These are phyloP conservation scores for Protomyces pachydermus DNA, from an alignment of 1,139 yeast species.

Conservation along the genomic window DNA sequence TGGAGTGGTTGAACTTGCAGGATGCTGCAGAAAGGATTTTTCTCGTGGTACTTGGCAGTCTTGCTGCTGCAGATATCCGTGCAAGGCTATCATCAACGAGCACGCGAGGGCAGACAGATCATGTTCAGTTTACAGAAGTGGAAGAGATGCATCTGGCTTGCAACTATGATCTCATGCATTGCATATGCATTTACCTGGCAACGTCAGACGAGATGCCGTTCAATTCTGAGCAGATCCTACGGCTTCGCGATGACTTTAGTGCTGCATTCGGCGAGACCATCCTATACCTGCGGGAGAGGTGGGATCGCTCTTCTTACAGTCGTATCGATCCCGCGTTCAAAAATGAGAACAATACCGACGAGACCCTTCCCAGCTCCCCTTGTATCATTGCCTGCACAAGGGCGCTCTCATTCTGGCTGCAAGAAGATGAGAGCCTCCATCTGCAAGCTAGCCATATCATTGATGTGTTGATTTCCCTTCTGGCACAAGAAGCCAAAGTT, in stretches of 20 bases:
- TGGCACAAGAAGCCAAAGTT: not conserved
- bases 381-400: slow-evolving; percentile 1
- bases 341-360: not conserved
- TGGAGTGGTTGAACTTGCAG: not conserved
- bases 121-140: not conserved
- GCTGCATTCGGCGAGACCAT: slow-evolving; percentile 16
- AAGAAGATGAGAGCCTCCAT: slow-evolving; percentile 20
- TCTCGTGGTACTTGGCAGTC: not conserved
- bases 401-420: slow-evolving; percentile 7
- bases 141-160: not conserved
- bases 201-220: not conserved
- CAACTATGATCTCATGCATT: slow-evolving; percentile 4
- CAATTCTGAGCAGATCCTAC: slow-evolving; percentile 4
- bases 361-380: not conserved
- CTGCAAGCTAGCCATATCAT: slow-evolving; percentile 5
- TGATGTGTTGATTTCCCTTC: slow-evolving; percentile 19
- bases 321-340: not conserved
- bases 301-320: slow-evolving; percentile 1
- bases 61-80: slow-evolving; percentile 10
- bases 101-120: not conserved
- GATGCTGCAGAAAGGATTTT: not conserved
- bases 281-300: slow-evolving; percentile 10
- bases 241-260: slow-evolving; percentile 9
- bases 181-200: slow-evolving; percentile 4
- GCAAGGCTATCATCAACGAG: not conserved